A percentile compares a stretch with the other conserved stretches of the same genome.
Evolutionary conservation across 2,329 filamentous ascomycete genomes (phyloP).

Genomic region (Sarocladium strictum): DNA sequence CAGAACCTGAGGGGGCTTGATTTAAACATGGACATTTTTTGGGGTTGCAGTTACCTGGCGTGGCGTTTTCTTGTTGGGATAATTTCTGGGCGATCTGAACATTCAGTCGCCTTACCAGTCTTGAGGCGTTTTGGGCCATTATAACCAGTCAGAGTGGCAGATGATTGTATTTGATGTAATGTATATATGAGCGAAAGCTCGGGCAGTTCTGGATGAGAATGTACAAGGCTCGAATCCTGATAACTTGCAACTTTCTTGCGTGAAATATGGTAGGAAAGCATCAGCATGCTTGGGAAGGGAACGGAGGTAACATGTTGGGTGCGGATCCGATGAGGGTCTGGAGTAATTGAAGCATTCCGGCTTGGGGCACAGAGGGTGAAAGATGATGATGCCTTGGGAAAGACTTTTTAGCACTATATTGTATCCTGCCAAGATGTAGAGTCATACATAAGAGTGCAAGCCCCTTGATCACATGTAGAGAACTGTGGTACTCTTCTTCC

Average conservation of each 20-base stretch:
- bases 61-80: background rate
- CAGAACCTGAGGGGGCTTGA: background rate
- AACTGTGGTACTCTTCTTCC: too few species aligned
- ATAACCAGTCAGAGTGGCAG: background rate
- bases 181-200: background rate
- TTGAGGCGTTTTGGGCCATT: too few species aligned
- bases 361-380: background rate
- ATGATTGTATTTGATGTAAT: background rate
- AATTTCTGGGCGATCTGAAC: background rate
- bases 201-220: too few species aligned
- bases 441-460: too few species aligned
- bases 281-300: background rate
- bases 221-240: too few species aligned
- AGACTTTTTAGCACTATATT: background rate
- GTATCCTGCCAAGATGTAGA: background rate
- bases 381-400: background rate
- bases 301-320: too few species aligned
- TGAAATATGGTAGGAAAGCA: too few species aligned
- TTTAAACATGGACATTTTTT: background rate
- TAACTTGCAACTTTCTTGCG: too few species aligned
- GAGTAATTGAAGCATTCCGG: too few species aligned
- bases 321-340: too few species aligned
- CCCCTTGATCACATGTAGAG: too few species aligned
- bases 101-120: too few species aligned
- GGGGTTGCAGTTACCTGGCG: background rate